Base-by-base conservation (phyloP, 2,329 filamentous ascomycete genomes). In the Alternaria arborescens region DNA sequence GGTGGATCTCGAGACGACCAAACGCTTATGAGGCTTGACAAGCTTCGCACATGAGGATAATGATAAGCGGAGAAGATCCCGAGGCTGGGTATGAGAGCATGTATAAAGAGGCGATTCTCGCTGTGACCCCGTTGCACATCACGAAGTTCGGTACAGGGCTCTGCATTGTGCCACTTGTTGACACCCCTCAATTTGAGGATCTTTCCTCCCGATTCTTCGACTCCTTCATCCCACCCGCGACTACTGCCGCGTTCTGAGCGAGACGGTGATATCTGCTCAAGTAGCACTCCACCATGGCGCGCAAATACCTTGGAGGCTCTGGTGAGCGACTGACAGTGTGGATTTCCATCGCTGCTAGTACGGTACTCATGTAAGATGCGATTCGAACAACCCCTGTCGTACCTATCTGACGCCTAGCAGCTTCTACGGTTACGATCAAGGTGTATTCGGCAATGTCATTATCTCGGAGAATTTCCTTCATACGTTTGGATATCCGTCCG, bases 271-370 rank as follows among this genome's bases (percentile, higher is more conserved):
- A n/a, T 8, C 14, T 56, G 28, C 8, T 22, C 6, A 22, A 30
- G 36, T 26, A 42, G 22, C 47, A 56, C 20, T 16, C 14, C 8
- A 32, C 12, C 43, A 80, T 86, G 81, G 78, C 78, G 30, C 79
- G 80, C 44, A 82, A 80, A 66, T 85, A 84, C 60, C 79, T 85
- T 50, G 83, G 83, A 62, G 83, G 83, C 34, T 83, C 82, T 42
- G 83, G 83, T 32, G 79, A 83, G 60, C 71, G 76, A 28, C 76
- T 85, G n/a, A 85, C 83, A 1, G 76, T 85, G 16, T 85, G 83
- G 83, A 85, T 85, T 42, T 83, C 81, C 5, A 74, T 85, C 18
- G 82, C 83, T 12, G 82, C 83, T 1, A 82, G 79, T 2, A 85
- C 82, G 0, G 82, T 85, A 5, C 72, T 85, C 22, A 76, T 84